Base-by-base conservation (phyloP, 768 basidiomycete species). In the Suillus tomentosus region DNA sequence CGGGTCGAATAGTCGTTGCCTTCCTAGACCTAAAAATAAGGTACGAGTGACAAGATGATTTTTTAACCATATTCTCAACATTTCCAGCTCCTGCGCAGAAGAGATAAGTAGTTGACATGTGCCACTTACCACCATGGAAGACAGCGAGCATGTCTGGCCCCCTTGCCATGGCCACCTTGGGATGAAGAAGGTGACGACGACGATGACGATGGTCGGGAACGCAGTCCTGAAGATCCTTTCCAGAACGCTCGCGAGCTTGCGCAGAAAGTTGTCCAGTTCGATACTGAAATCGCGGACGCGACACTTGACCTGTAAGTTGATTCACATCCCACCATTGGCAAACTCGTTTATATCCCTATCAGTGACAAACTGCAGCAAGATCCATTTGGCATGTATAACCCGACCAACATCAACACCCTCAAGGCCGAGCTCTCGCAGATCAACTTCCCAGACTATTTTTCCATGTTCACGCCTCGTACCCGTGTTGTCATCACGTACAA, bases 91-190 rank as follows among this genome's bases (percentile, higher is more conserved):
- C n/a, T n/a, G n/a, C n/a, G n/a, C n/a, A n/a, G n/a, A n/a, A n/a
- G n/a, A n/a, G n/a, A n/a, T n/a, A n/a, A n/a, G n/a, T n/a, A n/a
- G n/a, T n/a, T n/a, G n/a, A n/a, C n/a, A n/a, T n/a, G n/a, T n/a
- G n/a, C n/a, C n/a, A n/a, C n/a, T n/a, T n/a, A n/a, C n/a, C n/a
- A n/a, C n/a, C n/a, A n/a, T n/a, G n/a, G 68, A 81, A 78, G 64
- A 71, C 3, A 50, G 63, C 22, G 71, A 76, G 39, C 71, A 40
- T 55, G 79, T 85, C 36, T 92, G 89, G 90, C 91, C 91, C 50
- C 89, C 89, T 45, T 88, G 90, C 88, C 90, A 17, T 90, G 90
- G 90, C 90, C 92, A 71, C 94, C 94, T 6, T 95, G 91, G 91
- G 88, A 83, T 50, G 87, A 77, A 31, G 87, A 87, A 37, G 86